Evolutionary conservation across 202 grass and related monocot genomes (phyloP), one percentile per base, ranked within the genome.

Genomic region (Panicum virgatum): DNA sequence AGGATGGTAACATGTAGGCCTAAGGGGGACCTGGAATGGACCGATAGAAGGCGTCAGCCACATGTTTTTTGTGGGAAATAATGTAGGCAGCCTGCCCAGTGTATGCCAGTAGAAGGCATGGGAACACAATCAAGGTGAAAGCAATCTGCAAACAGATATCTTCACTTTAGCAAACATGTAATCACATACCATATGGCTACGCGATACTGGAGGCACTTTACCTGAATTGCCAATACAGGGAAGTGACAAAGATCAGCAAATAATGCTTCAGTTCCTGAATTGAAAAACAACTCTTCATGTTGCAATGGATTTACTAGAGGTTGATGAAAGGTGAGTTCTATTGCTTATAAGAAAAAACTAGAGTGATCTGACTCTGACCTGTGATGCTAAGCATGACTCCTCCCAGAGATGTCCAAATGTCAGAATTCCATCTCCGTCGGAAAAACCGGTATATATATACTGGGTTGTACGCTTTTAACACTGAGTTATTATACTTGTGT

Each of bases 221-320:
- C 96, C 96, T 95, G 96, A 89, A 98, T 91, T 62, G 96, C 90
- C 65, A 90, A 74, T 38, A 98, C 96, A 76, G 92, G 96, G 63
- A 98, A 98, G 83, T 98, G 92, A 67, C 92, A 98, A 59, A 98
- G 89, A 87, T 98, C 96, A 47, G 96, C 96, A 92, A 88, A 98
- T 73, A 98, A 76, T 62, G 96, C 96, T 92, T 98, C 96, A 73
- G 92, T 98, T 76, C 96, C 96, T 98, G 86, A 75, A 83, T 15
- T 66, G 57, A 81, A 71, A 83, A 76, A 26, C 3, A n/a, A 26
- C 44, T 14, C 6, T 75, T 34, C 45, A 62, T 83, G 66, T 75
- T 83, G 73, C 25, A 74, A 27, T 0, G 2, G 52, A 14, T 68
- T 42, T 12, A 62, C 26, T 74, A 83, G 65, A 79, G 36, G 12